Conservation (phyloP, 495 filamentous ascomycete species). For the Lophiotrema nucula region DNA sequence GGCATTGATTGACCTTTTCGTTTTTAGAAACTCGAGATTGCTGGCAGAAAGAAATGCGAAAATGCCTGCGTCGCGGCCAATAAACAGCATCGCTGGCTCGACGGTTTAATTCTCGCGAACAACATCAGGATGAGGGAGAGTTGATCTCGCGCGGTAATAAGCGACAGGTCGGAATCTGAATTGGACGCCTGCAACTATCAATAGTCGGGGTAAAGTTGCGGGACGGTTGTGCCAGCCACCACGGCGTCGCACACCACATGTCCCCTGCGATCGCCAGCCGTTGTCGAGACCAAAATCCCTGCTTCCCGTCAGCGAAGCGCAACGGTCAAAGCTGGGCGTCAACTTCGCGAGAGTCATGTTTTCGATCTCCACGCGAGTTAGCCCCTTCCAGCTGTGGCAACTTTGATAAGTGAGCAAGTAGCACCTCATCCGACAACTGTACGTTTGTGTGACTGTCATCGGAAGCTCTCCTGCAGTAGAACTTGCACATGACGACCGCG, state of each 20-base stretch:
- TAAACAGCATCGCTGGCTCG: too few species aligned
- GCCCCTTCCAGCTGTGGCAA: too few species aligned
- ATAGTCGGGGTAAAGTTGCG: conserved; percentile 21
- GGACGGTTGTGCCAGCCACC: conserved; percentile 12
- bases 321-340: conserved; percentile 12
- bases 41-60: conserved; percentile 17
- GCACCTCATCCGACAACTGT: neutral
- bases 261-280: conserved; percentile 26
- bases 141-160: too few species aligned
- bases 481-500: conserved; percentile 20
- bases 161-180: too few species aligned
- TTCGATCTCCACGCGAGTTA: neutral
- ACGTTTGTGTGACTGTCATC: neutral
- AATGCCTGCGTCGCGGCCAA: conserved; percentile 11
- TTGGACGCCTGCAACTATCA: too few species aligned
- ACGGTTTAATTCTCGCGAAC: too few species aligned
- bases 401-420: too few species aligned
- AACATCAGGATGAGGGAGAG: too few species aligned
- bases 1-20: conserved; percentile 18
- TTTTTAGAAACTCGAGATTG: conserved; percentile 21
- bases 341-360: neutral
- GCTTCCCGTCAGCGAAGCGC: conserved; percentile 31
- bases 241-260: conserved; percentile 21
- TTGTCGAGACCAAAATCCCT: conserved; percentile 30
- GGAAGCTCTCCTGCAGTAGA: neutral